These are phyloP conservation scores for Iodosphaeria phyllophila DNA, from an alignment of 2,329 filamentous ascomycete species.

Conservation along the genomic window DNA sequence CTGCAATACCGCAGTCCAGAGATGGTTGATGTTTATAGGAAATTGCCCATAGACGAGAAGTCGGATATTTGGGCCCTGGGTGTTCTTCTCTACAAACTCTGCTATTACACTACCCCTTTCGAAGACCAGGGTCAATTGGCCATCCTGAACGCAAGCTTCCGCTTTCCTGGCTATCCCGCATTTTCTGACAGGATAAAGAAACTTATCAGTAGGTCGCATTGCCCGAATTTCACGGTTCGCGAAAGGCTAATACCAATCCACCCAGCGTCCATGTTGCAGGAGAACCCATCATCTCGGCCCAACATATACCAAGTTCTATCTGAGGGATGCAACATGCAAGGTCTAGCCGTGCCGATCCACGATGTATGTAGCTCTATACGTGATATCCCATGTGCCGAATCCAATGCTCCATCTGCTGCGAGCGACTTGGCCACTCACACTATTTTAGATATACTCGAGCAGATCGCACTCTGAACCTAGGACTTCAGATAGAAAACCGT, in stretches of 20 bases:
- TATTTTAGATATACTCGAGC: constrained; percentile 50
- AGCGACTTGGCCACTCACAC: constrained; percentile 5
- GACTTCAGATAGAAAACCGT: constrained; percentile 28
- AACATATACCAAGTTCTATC: constrained; percentile 88
- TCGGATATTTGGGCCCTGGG: constrained; percentile 96
- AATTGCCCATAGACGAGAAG: constrained; percentile 94
- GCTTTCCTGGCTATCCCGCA: constrained; percentile 69
- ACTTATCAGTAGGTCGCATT: constrained; percentile 65
- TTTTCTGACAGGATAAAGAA: constrained; percentile 85
- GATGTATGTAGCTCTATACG: constrained; percentile 43
- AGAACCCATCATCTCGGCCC: constrained; percentile 59
- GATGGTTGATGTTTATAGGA: constrained; percentile 96
- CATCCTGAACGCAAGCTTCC: constrained; percentile 88
- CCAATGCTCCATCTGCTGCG: not conserved
- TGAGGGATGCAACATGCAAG: constrained; percentile 78
- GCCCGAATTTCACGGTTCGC: no score
- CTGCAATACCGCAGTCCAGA: constrained; percentile 95
- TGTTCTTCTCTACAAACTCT: constrained; percentile 90
- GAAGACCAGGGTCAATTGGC: constrained; percentile 96
- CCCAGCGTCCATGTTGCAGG: constrained; percentile 72
- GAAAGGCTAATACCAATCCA: no score
- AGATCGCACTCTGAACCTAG: constrained; percentile 45
- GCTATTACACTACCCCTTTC: constrained; percentile 97
- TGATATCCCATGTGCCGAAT: not conserved
- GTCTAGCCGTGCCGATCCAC: constrained; percentile 68